Conservation (phyloP, 202 grass and related monocot genomes). For the Bolboschoenoplectus hybrid region DNA sequence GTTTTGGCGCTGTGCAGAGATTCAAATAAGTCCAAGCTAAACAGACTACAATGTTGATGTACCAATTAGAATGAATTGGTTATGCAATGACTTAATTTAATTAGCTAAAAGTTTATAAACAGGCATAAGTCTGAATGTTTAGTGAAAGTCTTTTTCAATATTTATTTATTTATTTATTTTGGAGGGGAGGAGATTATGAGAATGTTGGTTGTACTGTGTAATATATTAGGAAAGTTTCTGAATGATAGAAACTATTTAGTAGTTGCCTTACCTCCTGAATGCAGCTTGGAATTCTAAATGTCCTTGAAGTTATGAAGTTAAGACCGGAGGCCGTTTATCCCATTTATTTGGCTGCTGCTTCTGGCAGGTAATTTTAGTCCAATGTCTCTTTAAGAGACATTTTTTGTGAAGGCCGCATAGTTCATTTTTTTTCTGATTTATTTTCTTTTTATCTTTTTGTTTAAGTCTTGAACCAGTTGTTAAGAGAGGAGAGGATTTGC, state of each 20-base stretch:
- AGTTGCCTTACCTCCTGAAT: constrained; percentile 30
- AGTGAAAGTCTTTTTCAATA: neutral
- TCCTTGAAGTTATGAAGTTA: constrained; percentile 84
- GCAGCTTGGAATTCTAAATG: constrained; percentile 89
- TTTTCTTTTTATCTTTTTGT: constrained; percentile 48
- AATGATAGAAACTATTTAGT: constrained; percentile 37
- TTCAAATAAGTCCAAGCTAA: neutral
- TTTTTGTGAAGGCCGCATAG: neutral
- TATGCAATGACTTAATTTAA: neutral
- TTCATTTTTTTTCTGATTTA: constrained; percentile 32
- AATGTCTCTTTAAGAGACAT: constrained; percentile 29
- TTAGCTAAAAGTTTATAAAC: constrained; percentile 6
- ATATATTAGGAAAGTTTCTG: constrained; percentile 19
- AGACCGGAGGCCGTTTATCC: constrained; percentile 73
- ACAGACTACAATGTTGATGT: neutral
- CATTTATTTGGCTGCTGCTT: constrained; percentile 79
- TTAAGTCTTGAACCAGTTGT: constrained; percentile 81
- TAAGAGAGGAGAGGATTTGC: constrained; percentile 84
- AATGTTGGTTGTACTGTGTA: neutral
- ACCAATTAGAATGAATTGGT: neutral
- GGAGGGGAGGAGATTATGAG: neutral
- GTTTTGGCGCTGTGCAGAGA: neutral
- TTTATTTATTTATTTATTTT: neutral
- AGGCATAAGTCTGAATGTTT: neutral
- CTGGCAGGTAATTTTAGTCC: constrained; percentile 72